Percentiles rank a stretch among this genome's conserved stretches.
phyloP scores from a whole-genome alignment of 495 filamentous ascomycete species.

The Lophium mytilinum region DNA sequence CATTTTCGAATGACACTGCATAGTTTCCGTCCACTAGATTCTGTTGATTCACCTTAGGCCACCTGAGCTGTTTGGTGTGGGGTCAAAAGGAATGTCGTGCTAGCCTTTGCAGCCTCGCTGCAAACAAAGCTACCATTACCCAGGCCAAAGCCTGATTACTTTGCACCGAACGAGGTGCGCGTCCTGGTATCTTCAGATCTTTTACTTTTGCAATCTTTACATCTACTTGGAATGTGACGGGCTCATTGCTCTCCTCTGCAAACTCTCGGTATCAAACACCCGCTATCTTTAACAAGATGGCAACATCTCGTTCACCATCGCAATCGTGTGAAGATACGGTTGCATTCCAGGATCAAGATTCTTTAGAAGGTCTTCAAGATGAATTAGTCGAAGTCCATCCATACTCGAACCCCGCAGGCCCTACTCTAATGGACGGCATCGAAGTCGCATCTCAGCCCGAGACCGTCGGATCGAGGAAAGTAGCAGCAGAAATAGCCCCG shows the following conservation, averaged over 20 bases:
- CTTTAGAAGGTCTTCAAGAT: not conserved
- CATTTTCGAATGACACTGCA: not conserved
- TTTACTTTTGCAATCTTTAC: not conserved
- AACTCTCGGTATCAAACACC: not conserved
- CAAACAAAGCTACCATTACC: not conserved
- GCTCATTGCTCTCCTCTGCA: not conserved
- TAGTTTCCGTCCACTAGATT: not conserved
- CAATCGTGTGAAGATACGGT: not conserved
- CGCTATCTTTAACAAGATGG: not conserved
- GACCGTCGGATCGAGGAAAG: not conserved
- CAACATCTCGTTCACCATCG: not conserved
- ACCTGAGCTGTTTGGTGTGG: not conserved
- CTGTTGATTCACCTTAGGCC: not conserved
- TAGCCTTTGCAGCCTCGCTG: not conserved
- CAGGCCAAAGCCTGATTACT: not conserved
- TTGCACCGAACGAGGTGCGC: no score
- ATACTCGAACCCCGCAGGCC: not conserved
- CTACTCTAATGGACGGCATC: not conserved
- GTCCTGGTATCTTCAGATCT: no score
- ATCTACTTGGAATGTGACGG: not conserved
- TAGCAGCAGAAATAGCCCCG: not conserved
- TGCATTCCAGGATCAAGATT: not conserved
- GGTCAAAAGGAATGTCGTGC: not conserved
- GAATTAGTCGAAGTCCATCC: not conserved
- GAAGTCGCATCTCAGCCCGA: not conserved